phyloP scores from a whole-genome alignment of 139 green algal species.

The Chlamydomonas urium region DNA sequence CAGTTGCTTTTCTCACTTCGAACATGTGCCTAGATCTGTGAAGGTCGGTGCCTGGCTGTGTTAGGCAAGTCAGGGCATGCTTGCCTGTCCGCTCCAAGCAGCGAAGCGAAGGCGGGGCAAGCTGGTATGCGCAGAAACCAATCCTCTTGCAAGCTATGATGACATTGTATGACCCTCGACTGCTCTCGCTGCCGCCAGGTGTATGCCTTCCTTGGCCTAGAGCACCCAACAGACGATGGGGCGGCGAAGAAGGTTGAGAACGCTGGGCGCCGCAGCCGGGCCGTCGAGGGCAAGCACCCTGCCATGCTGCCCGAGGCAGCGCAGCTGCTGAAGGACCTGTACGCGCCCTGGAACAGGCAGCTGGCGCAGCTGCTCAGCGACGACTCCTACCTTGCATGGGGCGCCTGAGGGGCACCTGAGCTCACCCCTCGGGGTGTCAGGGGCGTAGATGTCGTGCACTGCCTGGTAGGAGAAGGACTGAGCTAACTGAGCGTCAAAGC shows the following conservation, averaged over 20 bases:
- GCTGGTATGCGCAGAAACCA: neutral
- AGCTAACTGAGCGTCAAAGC: too few relatives aligned
- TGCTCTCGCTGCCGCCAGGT: constrained; percentile 1
- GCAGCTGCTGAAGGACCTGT: constrained; percentile 5
- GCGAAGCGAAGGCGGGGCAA: too few relatives aligned
- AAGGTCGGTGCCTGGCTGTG: neutral
- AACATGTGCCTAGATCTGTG: neutral
- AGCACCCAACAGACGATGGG: neutral
- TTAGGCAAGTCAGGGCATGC: neutral
- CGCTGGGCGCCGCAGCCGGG: neutral
- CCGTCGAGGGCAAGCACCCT: neutral
- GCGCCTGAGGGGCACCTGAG: too few relatives aligned
- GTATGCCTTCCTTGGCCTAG: constrained; percentile 21
- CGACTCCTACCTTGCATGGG: neutral
- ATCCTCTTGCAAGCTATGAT: too few relatives aligned
- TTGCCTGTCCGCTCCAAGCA: too few relatives aligned
- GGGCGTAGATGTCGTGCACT: too few relatives aligned
- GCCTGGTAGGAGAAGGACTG: too few relatives aligned
- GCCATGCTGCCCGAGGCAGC: neutral
- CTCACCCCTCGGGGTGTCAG: too few relatives aligned
- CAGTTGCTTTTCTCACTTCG: too few relatives aligned
- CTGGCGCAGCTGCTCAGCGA: constrained; percentile 3
- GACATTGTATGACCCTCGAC: neutral
- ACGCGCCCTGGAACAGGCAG: constrained; percentile 5
- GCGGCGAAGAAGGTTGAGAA: constrained; percentile 12